Base-by-base conservation (phyloP, 495 filamentous ascomycete genomes). In the Tirmania nivea region DNA sequence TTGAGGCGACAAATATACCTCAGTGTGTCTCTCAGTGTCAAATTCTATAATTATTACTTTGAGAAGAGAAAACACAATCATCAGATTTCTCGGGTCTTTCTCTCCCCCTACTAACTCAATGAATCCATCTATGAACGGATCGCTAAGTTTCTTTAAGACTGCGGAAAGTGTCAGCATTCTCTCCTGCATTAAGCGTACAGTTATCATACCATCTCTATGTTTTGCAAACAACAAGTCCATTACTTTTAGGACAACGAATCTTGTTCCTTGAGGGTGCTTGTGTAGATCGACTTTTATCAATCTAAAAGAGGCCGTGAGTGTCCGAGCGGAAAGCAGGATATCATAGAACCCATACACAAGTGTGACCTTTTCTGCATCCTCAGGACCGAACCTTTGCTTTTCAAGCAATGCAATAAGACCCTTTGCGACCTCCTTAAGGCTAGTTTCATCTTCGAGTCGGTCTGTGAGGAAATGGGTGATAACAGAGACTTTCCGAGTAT, bases 41-140 rank as follows among this genome's bases (percentile, higher is more conserved):
- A 83, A 86, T 65, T 86, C 81, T 42, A 79, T 69, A 71, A 85
- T 78, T 10, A 84, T 69, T 19, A 82, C 81, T 58, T 75, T 79
- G 36, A 84, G 62, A 35, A 84, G 71, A 1, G 81, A 86, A 58
- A 86, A 86, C 3, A 85, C 74, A 48, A 86, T 68, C 81, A 86
- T 86, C 31, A 86, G 68, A 60, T 85, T 85, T 25, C 81, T 70
- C 3, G 81, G 81, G 57, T 86, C 81, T 59, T 86, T 86, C 65
- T 86, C 81, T 35, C 79, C 80, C 3, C 78, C 78, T 64, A 84
- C 78, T 47, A 83, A 72, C 57, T 80, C 73, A 25, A 80, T 77
- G 34, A 83, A 73, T 11, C 74, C 75, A 12, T 78, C 65, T 34
- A 84, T 63, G 54, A 81, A 81, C 36, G 76, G 70, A 42, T 74